Evolutionary conservation across 495 filamentous ascomycete genomes (phyloP), one percentile per base, ranked within the genome.

Genomic region (Daldinia decipiens): DNA sequence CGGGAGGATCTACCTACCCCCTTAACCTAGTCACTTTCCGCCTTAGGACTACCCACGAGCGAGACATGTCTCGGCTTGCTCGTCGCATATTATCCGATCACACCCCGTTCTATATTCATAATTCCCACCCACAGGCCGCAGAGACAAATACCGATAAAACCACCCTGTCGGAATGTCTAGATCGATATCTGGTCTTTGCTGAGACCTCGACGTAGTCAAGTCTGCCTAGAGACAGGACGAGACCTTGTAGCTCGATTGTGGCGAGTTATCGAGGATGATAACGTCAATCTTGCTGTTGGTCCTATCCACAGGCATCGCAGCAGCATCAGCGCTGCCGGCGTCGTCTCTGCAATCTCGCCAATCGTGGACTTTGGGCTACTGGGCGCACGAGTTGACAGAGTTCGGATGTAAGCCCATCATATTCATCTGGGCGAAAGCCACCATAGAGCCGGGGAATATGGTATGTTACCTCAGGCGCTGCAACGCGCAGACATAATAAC

Each of bases 401-500:
- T 80, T 75, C 34, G 74, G 74, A n/a, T 85, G 83, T 64, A 78
- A 74, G 55, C 77, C 78, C 12, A 78, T 83, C 19, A 78, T 80
- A 56, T 79, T 85, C 21, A 79, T 84, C 51, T 85, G 81, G 59
- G 84, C 84, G 0, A 81, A 83, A 64, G 84, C 82, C 3, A 83
- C 83, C 7, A 81, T 79, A 17, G 84, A 85, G 58, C 57, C 76
- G 4, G 84, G 83, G n/a, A 85, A 86, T 72, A 81, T 85, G 82
- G 84, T 85, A 79, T 29, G 72, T 58, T 29, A 19, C 54, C n/a
- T 24, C 9, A 19, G n/a, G 21, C 8, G 12, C 3, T 5, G 64
- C 45, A 34, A 34, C 3, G 32, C 32, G 32, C 9, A 11, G 9
- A 2, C 32, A 1, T 1, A 12, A 34, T 11, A 8, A 3, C 32